Base-by-base conservation (phyloP, 306 rosid species). In the Purshia tridentata region DNA sequence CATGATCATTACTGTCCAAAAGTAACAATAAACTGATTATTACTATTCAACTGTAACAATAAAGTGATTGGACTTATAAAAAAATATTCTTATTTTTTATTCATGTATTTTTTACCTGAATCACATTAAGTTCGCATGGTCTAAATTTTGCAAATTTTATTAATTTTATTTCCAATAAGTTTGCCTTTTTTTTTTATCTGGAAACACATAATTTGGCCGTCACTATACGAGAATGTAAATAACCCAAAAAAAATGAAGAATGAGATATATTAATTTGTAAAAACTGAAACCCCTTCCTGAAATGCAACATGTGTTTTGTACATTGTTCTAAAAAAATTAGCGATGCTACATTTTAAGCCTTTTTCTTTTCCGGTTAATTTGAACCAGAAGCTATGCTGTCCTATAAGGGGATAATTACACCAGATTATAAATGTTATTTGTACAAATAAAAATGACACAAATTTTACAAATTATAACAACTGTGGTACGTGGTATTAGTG, bases 321-420 rank as follows among this genome's bases (percentile, higher is more conserved):
- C 70, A 81, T 51, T 68, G 75, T 76, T 79, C 77, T 49, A 78
- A 71, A 85, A 76, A 76, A 72, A 79, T 83, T 77, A 81, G 86
- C 83, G 79, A 77, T 20, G 54, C 54, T 70, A 23, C 11, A 48
- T 8, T 46, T 46, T 78, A 18, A 6, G 46, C 35, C 70, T 63
- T 74, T 39, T 29, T 76, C 82, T 82, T 80, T 73, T 80, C 70
- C 80, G 61, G 72, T 64, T 57, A 77, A 79, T 61, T 82, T 46
- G 20, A 82, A 73, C 71, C 42, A 81, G 65, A 72, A 82, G 78
- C 88, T 85, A 82, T 65, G 70, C 81, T 84, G 82, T 80, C 77
- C 56, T 81, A 86, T 84, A 75, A 78, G 58, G 74, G 68, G 67
- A 77, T 81, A 86, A 83, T 82, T 81, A 86, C 89, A 85, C 72